Evolutionary conservation across 1,139 yeast species (phyloP).

Genomic region (Blastobotrys arbuscula): DNA sequence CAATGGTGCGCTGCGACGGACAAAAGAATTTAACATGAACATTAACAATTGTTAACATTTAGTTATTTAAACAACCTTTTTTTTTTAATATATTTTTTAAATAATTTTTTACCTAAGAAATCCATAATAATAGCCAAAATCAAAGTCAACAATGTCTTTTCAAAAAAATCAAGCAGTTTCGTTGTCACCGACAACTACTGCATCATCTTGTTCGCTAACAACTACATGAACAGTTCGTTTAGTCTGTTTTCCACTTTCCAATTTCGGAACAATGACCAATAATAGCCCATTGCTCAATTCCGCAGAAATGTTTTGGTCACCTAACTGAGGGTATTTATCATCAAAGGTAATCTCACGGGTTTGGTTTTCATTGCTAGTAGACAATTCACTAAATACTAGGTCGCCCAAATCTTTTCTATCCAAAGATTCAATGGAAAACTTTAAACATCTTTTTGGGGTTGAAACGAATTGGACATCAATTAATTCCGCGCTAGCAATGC

Average conservation of each 20-base stretch:
- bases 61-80: too few species aligned
- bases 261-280: background rate
- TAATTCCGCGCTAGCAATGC: background rate
- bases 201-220: too few species aligned
- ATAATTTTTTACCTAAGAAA: too few species aligned
- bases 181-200: too few species aligned
- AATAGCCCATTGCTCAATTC: background rate
- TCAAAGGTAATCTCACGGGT: background rate
- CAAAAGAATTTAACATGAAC: too few species aligned
- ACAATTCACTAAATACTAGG: background rate
- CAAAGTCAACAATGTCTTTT: too few species aligned
- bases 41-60: too few species aligned
- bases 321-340: background rate
- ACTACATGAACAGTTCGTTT: too few species aligned
- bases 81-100: too few species aligned
- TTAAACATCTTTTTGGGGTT: background rate
- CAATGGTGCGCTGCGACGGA: too few species aligned
- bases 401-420: background rate
- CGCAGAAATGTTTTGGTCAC: background rate
- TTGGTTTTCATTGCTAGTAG: background rate
- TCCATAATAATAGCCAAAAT: too few species aligned
- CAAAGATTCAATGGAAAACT: background rate
- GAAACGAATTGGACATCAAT: background rate
- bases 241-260: background rate
- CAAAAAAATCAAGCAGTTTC: too few species aligned